phyloP scores from a whole-genome alignment of 352 stramenopile species.

The Thalassiosira oceanica region DNA sequence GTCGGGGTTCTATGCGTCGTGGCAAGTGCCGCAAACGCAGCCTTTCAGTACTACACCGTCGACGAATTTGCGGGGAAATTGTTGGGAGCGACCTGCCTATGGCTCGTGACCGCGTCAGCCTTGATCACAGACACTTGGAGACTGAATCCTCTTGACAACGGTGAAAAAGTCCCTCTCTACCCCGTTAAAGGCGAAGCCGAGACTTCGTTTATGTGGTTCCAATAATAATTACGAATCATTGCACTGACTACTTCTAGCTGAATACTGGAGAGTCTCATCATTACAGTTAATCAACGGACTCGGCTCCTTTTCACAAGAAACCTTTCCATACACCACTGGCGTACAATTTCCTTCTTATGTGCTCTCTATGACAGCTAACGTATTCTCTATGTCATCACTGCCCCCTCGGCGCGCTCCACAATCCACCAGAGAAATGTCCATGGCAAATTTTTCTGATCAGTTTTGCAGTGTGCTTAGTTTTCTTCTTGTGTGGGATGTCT shows the following conservation, averaged over 20 bases:
- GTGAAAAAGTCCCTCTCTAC: conserved; percentile 47
- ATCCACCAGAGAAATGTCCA: no score
- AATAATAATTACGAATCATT: background rate
- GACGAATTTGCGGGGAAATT: conserved; percentile 76
- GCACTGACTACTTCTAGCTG: background rate
- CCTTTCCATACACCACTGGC: no score
- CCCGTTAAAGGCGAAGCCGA: conserved; percentile 54
- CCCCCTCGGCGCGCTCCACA: no score
- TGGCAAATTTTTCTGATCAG: no score
- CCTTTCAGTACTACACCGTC: conserved; percentile 73
- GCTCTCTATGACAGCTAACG: no score
- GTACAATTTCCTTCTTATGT: no score
- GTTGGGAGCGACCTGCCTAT: conserved; percentile 71
- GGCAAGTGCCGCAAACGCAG: conserved; percentile 56
- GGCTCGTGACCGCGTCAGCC: conserved; percentile 75
- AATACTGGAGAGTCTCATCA: no score
- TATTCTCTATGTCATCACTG: no score
- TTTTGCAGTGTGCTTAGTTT: no score
- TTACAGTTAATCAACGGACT: no score
- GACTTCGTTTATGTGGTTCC: conserved; percentile 58
- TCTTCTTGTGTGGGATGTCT: no score
- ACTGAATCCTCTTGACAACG: conserved; percentile 64
- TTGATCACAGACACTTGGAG: conserved; percentile 78
- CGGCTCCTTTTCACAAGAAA: no score
- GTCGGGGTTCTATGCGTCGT: conserved; percentile 70